phyloP scores from a whole-genome alignment of 2,329 filamentous ascomycete genomes.

The Talaromyces sp. region DNA sequence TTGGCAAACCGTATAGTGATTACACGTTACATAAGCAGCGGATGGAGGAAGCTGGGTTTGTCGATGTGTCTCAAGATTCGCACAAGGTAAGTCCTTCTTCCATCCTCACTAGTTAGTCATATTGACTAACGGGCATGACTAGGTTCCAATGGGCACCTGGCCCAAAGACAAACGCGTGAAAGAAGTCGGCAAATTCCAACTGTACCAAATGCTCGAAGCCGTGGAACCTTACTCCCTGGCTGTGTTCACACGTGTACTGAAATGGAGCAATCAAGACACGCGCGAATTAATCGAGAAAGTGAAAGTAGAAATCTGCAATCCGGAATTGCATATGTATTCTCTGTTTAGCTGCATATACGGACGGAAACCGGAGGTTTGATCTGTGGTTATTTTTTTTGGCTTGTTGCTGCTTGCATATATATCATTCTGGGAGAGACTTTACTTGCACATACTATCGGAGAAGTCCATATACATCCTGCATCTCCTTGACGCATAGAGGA shows the following conservation, averaged over 20 bases:
- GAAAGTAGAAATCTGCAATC: slow-evolving; percentile 27
- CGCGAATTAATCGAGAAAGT: slow-evolving; percentile 28
- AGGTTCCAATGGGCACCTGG: slow-evolving; percentile 47
- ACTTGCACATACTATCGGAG: neutral
- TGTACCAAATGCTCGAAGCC: slow-evolving; percentile 19
- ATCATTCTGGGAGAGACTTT: neutral
- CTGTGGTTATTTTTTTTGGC: neutral
- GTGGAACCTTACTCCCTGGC: slow-evolving; percentile 23
- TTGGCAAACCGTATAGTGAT: slow-evolving; percentile 32
- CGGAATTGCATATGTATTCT: slow-evolving; percentile 25
- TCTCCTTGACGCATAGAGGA: too few species aligned
- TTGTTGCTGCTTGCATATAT: neutral
- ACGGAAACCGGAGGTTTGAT: slow-evolving; percentile 13
- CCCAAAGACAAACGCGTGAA: slow-evolving; percentile 45
- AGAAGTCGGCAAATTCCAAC: slow-evolving; percentile 37
- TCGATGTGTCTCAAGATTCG: slow-evolving; percentile 42
- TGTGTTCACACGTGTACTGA: slow-evolving; percentile 24
- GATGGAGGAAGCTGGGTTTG: slow-evolving; percentile 48
- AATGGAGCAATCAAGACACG: slow-evolving; percentile 26
- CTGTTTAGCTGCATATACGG: slow-evolving; percentile 16
- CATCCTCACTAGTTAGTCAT: neutral
- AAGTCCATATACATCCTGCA: neutral
- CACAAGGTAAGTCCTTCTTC: slow-evolving; percentile 29
- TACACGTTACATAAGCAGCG: slow-evolving; percentile 31
- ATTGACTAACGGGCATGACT: neutral